Percentiles rank a stretch among this genome's conserved stretches.
These are phyloP conservation scores for Excoecaria cochinchinensis DNA, from an alignment of 345 rosid species.

Conservation along the genomic window DNA sequence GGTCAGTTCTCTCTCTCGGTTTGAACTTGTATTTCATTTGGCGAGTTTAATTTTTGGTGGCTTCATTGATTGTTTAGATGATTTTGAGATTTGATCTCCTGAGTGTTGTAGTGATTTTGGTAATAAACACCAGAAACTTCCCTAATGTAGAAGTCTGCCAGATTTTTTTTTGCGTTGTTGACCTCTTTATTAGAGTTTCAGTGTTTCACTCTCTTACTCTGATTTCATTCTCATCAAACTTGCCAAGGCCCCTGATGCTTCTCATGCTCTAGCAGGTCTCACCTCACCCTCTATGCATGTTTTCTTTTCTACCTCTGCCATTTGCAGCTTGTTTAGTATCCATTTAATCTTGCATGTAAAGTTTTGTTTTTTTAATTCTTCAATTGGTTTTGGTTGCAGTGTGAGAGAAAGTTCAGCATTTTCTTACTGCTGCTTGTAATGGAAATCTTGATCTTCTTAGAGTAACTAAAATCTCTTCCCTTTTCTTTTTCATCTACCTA, in stretches of 20 bases:
- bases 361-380: neutral
- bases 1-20: no score
- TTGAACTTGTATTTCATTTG: no score
- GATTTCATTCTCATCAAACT: neutral
- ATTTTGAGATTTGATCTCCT: no score
- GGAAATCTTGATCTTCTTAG: conserved; percentile 86
- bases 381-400: conserved; percentile 33
- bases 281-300: neutral
- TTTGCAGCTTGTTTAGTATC: neutral
- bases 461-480: conserved; percentile 32
- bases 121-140: conserved; percentile 5
- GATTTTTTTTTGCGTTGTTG: neutral
- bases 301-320: neutral
- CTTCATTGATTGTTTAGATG: no score
- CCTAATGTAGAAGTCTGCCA: neutral
- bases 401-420: conserved; percentile 68
- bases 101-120: no score
- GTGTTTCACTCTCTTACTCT: neutral
- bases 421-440: conserved; percentile 62
- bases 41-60: no score
- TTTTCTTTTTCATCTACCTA: neutral
- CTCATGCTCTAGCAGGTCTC: conserved; percentile 79
- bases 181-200: neutral
- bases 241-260: conserved; percentile 73
- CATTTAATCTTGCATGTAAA: no score